Conservation (phyloP, 2,329 filamentous ascomycete species). For the Chaetomiaceae sp. region DNA sequence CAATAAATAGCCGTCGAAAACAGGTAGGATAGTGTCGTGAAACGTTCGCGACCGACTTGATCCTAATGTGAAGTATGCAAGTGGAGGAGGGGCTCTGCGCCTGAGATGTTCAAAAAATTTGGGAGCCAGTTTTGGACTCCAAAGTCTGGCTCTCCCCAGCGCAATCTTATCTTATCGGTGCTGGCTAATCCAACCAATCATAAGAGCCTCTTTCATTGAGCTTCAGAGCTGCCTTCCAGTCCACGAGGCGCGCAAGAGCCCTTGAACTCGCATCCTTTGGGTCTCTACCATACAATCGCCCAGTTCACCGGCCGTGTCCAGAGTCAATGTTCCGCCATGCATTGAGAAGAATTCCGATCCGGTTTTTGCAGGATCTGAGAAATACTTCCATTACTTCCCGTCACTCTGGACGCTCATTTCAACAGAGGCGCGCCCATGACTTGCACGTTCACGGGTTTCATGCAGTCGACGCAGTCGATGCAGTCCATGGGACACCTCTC, state of each 20-base stretch:
- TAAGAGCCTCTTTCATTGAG: neutral
- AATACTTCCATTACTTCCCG: neutral
- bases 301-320: neutral
- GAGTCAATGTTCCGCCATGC: conserved; percentile 28
- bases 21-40: neutral
- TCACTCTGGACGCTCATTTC: neutral
- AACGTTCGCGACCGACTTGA: neutral
- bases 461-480: neutral
- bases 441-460: too few species aligned
- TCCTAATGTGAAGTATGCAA: neutral
- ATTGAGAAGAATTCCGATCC: conserved; percentile 16
- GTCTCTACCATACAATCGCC: too few species aligned
- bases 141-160: neutral
- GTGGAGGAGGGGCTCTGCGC: neutral
- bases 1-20: neutral
- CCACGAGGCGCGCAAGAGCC: neutral
- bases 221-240: neutral
- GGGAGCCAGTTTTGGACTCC: neutral
- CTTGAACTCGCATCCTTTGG: neutral
- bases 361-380: conserved; percentile 1
- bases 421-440: conserved; percentile 8
- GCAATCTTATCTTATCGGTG: neutral
- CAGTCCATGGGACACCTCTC: conserved; percentile 3
- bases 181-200: neutral
- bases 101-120: neutral